These are phyloP conservation scores for Lycium ferocissimum DNA, from an alignment of 257 asterid species.

Conservation along the genomic window DNA sequence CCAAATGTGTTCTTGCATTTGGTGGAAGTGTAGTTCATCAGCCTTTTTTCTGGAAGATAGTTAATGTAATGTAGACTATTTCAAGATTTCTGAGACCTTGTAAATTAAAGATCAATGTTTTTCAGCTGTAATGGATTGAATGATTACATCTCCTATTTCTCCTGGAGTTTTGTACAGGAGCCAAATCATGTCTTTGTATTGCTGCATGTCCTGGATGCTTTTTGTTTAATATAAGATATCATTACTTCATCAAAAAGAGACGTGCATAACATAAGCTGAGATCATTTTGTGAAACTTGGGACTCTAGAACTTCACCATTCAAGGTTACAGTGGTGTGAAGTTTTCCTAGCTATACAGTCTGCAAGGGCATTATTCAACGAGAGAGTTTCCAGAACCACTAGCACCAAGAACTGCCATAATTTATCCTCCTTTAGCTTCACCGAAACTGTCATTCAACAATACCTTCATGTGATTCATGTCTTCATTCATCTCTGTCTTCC, in stretches of 20 bases:
- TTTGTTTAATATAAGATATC: not conserved
- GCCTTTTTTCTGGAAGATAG: not conserved
- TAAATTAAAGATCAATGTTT: too few relatives aligned
- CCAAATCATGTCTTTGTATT: not conserved
- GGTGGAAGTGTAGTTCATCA: not conserved
- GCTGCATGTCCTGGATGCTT: not conserved
- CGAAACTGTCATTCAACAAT: conserved; percentile 52
- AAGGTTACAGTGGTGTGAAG: conserved; percentile 56
- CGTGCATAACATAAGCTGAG: conserved; percentile 71
- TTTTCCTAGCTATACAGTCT: conserved; percentile 55
- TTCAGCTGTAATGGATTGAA: not conserved
- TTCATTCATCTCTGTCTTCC: conserved; percentile 23
- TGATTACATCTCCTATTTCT: too few relatives aligned
- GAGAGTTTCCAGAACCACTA: conserved; percentile 67
- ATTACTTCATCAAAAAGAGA: not conserved
- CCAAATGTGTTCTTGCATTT: not conserved
- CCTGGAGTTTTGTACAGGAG: too few relatives aligned
- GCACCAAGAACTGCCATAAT: conserved; percentile 71
- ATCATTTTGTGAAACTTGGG: conserved; percentile 59
- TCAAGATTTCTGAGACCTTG: not conserved
- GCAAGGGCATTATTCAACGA: conserved; percentile 65
- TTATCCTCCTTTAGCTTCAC: conserved; percentile 67
- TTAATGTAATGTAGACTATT: not conserved
- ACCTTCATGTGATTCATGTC: not conserved
- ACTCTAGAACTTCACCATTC: conserved; percentile 57